Evolutionary conservation across 2,329 filamentous ascomycete genomes (phyloP), one percentile per base, ranked within the genome.

Genomic region (Neofusicoccum ribis): DNA sequence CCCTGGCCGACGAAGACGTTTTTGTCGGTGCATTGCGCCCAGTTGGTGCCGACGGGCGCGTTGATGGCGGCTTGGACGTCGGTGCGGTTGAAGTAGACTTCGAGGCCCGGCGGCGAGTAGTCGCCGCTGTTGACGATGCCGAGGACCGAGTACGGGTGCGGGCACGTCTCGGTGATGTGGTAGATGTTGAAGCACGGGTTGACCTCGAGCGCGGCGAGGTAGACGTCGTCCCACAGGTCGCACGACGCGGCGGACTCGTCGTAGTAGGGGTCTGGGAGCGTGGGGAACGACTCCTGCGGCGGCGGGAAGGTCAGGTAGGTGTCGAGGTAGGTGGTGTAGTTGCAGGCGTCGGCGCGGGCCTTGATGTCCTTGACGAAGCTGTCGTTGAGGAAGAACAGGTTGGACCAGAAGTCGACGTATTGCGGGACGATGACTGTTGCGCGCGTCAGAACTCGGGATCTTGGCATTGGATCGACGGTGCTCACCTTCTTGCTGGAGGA

Each of bases 111-210:
- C 1, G 79, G 79, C 2, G 69, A 66, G 70, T 81, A 81, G 58
- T 78, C 76, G 7, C 75, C 75, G 0, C 66, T 62, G 67, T 78
- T 77, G 51, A 79, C 70, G 69, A 78, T 79, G 49, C 76, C 75
- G 17, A 78, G 72, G 47, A 74, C 73, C 2, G 72, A 73, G 66
- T 71, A 80, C 1, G 73, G 77, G 61, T 76, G 73, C 17, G 63
- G 63, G 68, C 79, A 81, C 20, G 73, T 72, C 5, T 71, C 69
- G 3, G 73, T 77, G 65, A 82, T 80, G 69, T 82, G 77, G 69
- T 84, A 83, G 58, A 81, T 77, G 71, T 84, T 82, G 75, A 83
- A 84, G 73, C 82, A 84, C 0, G 82, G 81, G 67, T 84, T 84
- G 17, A 78, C 72, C 47, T 77, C 77, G 1, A 80, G 69, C 4